Conservation (phyloP, 768 basidiomycete genomes). For the Mycena haematopus region DNA sequence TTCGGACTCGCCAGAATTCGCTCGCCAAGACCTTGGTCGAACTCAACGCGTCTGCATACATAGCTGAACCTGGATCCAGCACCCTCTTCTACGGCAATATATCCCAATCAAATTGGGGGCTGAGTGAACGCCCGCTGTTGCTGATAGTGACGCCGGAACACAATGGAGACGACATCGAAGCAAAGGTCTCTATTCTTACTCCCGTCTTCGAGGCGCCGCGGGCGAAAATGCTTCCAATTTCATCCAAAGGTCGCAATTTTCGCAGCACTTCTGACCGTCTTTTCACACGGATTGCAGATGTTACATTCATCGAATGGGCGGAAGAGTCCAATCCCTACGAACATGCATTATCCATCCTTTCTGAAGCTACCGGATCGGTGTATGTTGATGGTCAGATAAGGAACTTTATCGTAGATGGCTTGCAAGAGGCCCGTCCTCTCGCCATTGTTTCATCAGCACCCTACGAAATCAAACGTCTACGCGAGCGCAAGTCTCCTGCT, state of each 20-base stretch:
- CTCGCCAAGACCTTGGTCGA: slow-evolving; percentile 57
- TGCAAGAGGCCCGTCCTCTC: slow-evolving; percentile 50
- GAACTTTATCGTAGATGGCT: slow-evolving; percentile 69
- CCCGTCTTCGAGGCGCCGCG: slow-evolving; percentile 80
- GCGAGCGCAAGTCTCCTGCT: slow-evolving; percentile 75
- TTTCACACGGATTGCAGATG: slow-evolving; percentile 26
- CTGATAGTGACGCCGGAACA: slow-evolving; percentile 62
- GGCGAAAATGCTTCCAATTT: slow-evolving; percentile 65
- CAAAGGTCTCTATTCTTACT: slow-evolving; percentile 68
- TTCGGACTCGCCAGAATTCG: slow-evolving; percentile 59
- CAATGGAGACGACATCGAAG: slow-evolving; percentile 35
- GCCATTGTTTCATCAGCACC: slow-evolving; percentile 57
- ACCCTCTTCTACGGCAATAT: slow-evolving; percentile 79
- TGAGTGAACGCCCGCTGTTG: slow-evolving; percentile 82
- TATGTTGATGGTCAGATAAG: slow-evolving; percentile 67
- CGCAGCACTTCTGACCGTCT: neutral
- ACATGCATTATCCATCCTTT: slow-evolving; percentile 44
- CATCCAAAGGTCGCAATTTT: slow-evolving; percentile 35
- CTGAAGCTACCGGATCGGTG: slow-evolving; percentile 42
- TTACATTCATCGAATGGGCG: slow-evolving; percentile 62
- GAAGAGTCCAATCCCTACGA: slow-evolving; percentile 75
- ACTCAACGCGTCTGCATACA: slow-evolving; percentile 69
- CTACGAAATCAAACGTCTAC: slow-evolving; percentile 58
- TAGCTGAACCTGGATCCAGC: slow-evolving; percentile 80
- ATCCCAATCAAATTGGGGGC: slow-evolving; percentile 63